A percentile compares a stretch with the other conserved stretches of the same genome.
phyloP scores from a whole-genome alignment of 31 red algal genomes.

The Odonthalia washingtoniensis region DNA sequence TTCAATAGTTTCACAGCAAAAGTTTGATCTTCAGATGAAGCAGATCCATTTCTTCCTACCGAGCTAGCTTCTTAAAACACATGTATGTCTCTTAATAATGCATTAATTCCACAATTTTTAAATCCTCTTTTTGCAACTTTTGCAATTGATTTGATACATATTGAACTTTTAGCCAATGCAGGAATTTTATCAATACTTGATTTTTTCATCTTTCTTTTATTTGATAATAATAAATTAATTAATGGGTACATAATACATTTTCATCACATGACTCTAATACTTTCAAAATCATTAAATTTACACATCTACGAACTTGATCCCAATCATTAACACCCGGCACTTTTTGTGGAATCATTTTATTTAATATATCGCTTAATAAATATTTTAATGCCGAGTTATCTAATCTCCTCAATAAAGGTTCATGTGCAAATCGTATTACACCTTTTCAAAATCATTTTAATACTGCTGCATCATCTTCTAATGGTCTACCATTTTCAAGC shows the following conservation, averaged over 20 bases:
- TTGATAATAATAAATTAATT: slow-evolving; percentile 63
- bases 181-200: slow-evolving; percentile 16
- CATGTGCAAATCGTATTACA: slow-evolving; percentile 60
- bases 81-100: slow-evolving; percentile 72
- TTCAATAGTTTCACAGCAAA: slow-evolving; percentile 74
- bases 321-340: slow-evolving; percentile 64
- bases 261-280: slow-evolving; percentile 75
- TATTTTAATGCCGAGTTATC: slow-evolving; percentile 53
- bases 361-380: slow-evolving; percentile 55
- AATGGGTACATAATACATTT: slow-evolving; percentile 67
- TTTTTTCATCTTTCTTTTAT: slow-evolving; percentile 49
- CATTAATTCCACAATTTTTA: slow-evolving; percentile 53
- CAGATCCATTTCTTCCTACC: slow-evolving; percentile 44
- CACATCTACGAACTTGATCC: slow-evolving; percentile 74
- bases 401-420: slow-evolving; percentile 54
- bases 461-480: slow-evolving; percentile 63
- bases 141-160: slow-evolving; percentile 77
- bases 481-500: slow-evolving; percentile 24
- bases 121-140: slow-evolving; percentile 82
- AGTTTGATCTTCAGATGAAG: slow-evolving; percentile 68
- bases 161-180: slow-evolving; percentile 64
- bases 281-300: slow-evolving; percentile 77
- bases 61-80: slow-evolving; percentile 53
- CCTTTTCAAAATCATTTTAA: slow-evolving; percentile 74
- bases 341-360: slow-evolving; percentile 67